Percentiles rank a stretch among this genome's conserved stretches.
phyloP scores from a whole-genome alignment of 2,329 filamentous ascomycete genomes.

The Cladosporium oxysporum region DNA sequence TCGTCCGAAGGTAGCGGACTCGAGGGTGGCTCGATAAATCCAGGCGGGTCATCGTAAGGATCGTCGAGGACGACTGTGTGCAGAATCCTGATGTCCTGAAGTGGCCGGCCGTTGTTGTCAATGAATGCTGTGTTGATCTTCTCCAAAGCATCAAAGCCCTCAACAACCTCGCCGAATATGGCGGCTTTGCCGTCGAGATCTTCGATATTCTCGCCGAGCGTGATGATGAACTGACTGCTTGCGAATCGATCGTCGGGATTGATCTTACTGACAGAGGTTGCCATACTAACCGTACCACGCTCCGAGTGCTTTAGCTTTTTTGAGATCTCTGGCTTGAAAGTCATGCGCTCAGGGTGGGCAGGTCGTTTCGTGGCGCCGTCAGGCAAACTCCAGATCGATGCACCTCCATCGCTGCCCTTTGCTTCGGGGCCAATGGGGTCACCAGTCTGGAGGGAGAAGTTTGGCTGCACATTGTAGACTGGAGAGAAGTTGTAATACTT shows the following conservation, averaged over 20 bases:
- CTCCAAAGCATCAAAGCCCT: conserved; percentile 91
- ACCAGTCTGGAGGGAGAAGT: conserved; percentile 95
- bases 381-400: conserved; percentile 86
- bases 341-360: conserved; percentile 46
- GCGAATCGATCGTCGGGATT: conserved; percentile 82
- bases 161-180: conserved; percentile 91
- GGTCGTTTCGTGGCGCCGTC: conserved; percentile 66
- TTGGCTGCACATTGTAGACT: conserved; percentile 86
- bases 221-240: conserved; percentile 91
- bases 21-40: conserved; percentile 71
- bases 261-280: conserved; percentile 73
- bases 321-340: conserved; percentile 79
- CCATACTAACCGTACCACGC: conserved; percentile 94
- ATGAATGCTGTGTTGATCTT: conserved; percentile 90
- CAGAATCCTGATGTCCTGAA: conserved; percentile 92
- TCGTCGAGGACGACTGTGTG: conserved; percentile 93
- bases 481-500: conserved; percentile 99
- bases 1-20: conserved; percentile 81
- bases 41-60: conserved; percentile 80
- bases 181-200: conserved; percentile 92
- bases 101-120: conserved; percentile 79
- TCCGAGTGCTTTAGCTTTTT: conserved; percentile 86
- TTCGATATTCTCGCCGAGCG: conserved; percentile 83
- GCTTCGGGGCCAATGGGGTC: conserved; percentile 88
- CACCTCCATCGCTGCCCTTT: conserved; percentile 83